Evolutionary conservation across 805 yeast species (phyloP).

Genomic region (Yarrowia porcina): DNA sequence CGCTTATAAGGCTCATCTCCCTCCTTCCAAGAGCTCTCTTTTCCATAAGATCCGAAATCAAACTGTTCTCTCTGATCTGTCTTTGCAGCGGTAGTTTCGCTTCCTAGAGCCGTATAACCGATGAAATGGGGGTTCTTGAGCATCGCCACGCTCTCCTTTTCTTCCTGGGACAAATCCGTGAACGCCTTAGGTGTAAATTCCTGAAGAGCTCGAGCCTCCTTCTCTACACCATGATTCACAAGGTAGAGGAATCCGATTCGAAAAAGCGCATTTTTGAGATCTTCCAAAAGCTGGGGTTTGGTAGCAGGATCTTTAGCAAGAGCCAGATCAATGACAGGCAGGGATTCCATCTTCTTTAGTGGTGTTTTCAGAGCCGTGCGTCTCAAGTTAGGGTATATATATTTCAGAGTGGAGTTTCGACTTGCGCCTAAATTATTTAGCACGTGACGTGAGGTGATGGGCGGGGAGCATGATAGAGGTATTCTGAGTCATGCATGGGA

Average conservation of each 20-base stretch:
- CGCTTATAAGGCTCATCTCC: constrained; percentile 34
- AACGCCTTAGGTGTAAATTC: constrained; percentile 46
- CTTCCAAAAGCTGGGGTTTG: constrained; percentile 43
- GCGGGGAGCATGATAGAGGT: not conserved
- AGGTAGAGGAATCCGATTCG: constrained; percentile 55
- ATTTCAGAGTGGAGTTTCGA: not conserved
- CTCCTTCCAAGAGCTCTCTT: constrained; percentile 46
- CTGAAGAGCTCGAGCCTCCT: constrained; percentile 42
- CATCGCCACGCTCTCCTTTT: constrained; percentile 51
- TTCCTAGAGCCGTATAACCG: constrained; percentile 56
- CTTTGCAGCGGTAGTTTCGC: constrained; percentile 53
- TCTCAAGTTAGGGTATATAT: not conserved
- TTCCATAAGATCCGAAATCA: constrained; percentile 49
- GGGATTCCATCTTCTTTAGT: constrained; percentile 20
- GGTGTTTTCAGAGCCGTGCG: not conserved
- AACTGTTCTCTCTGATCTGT: constrained; percentile 62
- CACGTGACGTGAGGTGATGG: constrained; percentile 22
- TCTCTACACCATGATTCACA: constrained; percentile 46
- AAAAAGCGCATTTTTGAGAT: constrained; percentile 47
- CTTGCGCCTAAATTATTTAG: not conserved
- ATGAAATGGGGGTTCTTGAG: constrained; percentile 55
- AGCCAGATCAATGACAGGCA: constrained; percentile 43
- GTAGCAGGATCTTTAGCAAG: constrained; percentile 44
- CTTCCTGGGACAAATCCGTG: constrained; percentile 45
- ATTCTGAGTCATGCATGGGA: constrained; percentile 3